These are phyloP conservation scores for Asterophora lycoperdoides DNA, from an alignment of 768 basidiomycete genomes.

Conservation along the genomic window DNA sequence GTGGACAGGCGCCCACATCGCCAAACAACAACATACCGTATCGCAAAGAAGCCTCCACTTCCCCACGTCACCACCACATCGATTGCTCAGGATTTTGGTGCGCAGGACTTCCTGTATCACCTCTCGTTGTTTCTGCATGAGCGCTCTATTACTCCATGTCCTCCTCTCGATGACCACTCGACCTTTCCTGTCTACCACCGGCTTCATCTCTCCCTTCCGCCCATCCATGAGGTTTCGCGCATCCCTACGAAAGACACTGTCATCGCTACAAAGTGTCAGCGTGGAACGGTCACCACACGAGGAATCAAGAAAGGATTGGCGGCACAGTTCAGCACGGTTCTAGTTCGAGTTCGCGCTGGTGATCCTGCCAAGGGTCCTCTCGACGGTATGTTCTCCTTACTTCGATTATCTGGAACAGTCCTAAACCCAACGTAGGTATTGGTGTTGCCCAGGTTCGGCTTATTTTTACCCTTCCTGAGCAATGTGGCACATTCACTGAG, in stretches of 20 bases:
- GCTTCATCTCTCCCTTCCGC: conserved; percentile 15
- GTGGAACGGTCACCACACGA: background rate
- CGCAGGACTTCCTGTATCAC: no score
- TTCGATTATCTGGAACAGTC: no score
- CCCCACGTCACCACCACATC: no score
- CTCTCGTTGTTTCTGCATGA: no score
- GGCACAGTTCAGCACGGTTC: conserved; percentile 20
- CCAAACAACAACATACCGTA: no score
- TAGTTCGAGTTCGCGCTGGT: conserved; percentile 11
- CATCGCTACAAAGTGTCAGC: conserved; percentile 8
- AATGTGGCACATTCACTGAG: conserved; percentile 5
- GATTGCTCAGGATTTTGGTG: no score
- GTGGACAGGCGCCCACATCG: no score
- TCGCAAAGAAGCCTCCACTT: no score
- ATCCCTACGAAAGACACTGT: conserved; percentile 10
- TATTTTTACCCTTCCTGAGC: conserved; percentile 25
- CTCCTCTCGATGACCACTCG: no score
- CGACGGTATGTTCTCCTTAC: conserved; percentile 9
- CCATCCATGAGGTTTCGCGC: conserved; percentile 12
- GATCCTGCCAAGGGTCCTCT: conserved; percentile 5
- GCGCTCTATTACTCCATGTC: no score
- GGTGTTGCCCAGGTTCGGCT: conserved; percentile 23
- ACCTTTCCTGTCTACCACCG: conserved; percentile 19
- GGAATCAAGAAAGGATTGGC: conserved; percentile 17
- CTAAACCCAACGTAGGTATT: conserved; percentile 1